Base-by-base conservation (phyloP, 345 rosid species). In the Triadica sebifera region DNA sequence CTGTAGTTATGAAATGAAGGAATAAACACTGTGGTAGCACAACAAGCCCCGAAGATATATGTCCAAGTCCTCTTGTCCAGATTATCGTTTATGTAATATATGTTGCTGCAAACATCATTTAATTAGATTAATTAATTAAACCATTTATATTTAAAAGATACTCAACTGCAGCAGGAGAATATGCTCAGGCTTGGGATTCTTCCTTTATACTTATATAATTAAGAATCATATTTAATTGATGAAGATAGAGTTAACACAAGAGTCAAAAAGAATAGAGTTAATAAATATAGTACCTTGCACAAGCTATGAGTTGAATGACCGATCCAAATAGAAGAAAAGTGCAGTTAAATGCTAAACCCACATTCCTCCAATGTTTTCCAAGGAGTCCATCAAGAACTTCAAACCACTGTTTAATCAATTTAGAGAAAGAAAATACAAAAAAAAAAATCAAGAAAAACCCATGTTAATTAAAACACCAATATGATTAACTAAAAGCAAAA, bases 61-160 rank as follows among this genome's bases (percentile, higher is more conserved):
- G 99, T 95, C 99, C 99, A 95, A 9, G 99, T 95, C 86, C 99
- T 89, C 90, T 95, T 95, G 96, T 95, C 99, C 74, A 95, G 88
- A 75, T 95, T 95, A 53, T 95, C 99, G 73, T 93, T 95, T 75
- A 95, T 93, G 93, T 95, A 95, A 78, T 95, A 95, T 81, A 95
- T 95, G 75, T 95, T 95, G 85, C 99, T 94, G 97, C 86, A 84
- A 34, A 6, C n/a, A 15, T 12, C 8, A 57, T 57, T 24, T 22
- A 29, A 60, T 5, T 51, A 13, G 2, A 17, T 6, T 17, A 53
- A 43, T 49, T 46, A 47, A 19, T 41, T 37, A 64, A 22, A 15
- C 1, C 47, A 43, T 43, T 43, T 43, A 43, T 6, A 43, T 43
- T 6, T 8, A 43, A 70, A 13, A 43, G 60, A n/a, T 59, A 5